Conservation (phyloP, 805 yeast species). For the Schizosaccharomyces lindneri region DNA sequence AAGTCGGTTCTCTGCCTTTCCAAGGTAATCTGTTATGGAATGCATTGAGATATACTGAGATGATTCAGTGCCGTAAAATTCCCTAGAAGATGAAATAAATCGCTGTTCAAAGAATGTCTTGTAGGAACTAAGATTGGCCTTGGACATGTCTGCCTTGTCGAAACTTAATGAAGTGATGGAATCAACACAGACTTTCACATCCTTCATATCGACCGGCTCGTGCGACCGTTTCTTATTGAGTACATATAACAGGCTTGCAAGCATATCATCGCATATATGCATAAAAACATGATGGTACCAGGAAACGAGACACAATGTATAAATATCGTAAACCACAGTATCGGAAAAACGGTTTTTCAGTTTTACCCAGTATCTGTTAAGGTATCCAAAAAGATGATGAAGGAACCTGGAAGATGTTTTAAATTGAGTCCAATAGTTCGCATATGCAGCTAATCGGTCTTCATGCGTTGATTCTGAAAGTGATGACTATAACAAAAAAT, state of each 20-base stretch:
- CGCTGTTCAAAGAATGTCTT: slow-evolving; percentile 52
- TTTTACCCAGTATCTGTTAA: slow-evolving; percentile 93
- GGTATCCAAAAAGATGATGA: slow-evolving; percentile 81
- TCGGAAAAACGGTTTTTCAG: slow-evolving; percentile 88
- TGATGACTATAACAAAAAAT: background rate
- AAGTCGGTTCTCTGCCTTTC: slow-evolving; percentile 58
- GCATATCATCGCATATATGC: slow-evolving; percentile 32
- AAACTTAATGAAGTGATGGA: slow-evolving; percentile 79
- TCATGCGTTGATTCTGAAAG: background rate
- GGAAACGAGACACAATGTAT: slow-evolving; percentile 58
- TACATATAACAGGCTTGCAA: slow-evolving; percentile 47
- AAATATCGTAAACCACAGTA: slow-evolving; percentile 70
- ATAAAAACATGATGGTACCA: slow-evolving; percentile 74
- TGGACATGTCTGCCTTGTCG: slow-evolving; percentile 71
- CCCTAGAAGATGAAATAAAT: slow-evolving; percentile 33
- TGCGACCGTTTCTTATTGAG: slow-evolving; percentile 61
- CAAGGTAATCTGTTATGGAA: slow-evolving; percentile 76
- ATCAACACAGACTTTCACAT: slow-evolving; percentile 48
- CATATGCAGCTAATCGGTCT: slow-evolving; percentile 40
- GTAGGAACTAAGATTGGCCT: slow-evolving; percentile 60
- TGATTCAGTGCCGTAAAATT: slow-evolving; percentile 46
- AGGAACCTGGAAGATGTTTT: slow-evolving; percentile 77
- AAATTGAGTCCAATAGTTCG: slow-evolving; percentile 67
- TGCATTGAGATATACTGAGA: slow-evolving; percentile 38
- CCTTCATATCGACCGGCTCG: slow-evolving; percentile 39